A percentile compares a stretch with the other conserved stretches of the same genome.
Conservation (phyloP, 208 protist species). For the Leptomonas seymouri region DNA sequence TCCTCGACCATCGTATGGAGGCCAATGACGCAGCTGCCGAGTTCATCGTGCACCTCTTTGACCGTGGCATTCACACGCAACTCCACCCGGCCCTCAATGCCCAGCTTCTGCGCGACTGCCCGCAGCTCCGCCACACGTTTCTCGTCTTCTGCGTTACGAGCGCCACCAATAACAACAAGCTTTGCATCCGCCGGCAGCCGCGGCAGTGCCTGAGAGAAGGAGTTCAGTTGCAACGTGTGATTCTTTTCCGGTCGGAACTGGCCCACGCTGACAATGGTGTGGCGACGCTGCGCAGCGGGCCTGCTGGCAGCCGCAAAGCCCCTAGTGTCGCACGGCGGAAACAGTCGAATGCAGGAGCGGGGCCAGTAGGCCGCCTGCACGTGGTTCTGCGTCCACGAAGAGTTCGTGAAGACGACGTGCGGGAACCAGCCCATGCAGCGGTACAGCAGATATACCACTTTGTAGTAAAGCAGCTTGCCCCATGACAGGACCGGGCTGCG, state of each 20-base stretch:
- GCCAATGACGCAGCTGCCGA: slow-evolving; percentile 78
- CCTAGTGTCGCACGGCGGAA: slow-evolving; percentile 92
- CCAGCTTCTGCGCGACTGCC: slow-evolving; percentile 41
- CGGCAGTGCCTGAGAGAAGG: slow-evolving; percentile 68
- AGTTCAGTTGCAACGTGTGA: slow-evolving; percentile 94
- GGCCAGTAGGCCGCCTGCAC: slow-evolving; percentile 87
- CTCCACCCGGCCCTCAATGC: slow-evolving; percentile 62
- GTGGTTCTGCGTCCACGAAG: slow-evolving; percentile 96
- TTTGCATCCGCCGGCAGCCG: slow-evolving; percentile 43
- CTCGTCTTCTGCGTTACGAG: slow-evolving; percentile 80
- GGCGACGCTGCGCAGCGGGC: slow-evolving; percentile 35
- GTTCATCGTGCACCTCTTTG: slow-evolving; percentile 39
- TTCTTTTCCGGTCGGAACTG: slow-evolving; percentile 99
- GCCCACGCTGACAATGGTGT: slow-evolving; percentile 93
- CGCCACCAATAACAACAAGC: slow-evolving; percentile 91
- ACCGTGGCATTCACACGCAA: slow-evolving; percentile 70
- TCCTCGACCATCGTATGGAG: slow-evolving; percentile 99
- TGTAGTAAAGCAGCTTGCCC: slow-evolving; percentile 91
- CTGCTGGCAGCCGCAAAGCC: slow-evolving; percentile 47
- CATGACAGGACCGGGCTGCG: slow-evolving; percentile 38
- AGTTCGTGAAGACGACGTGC: slow-evolving; percentile 94
- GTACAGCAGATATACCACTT: slow-evolving; percentile 91
- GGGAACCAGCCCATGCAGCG: slow-evolving; percentile 77
- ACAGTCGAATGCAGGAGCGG: slow-evolving; percentile 62
- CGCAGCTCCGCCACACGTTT: slow-evolving; percentile 62